Evolutionary conservation across 2,329 filamentous ascomycete species (phyloP), one percentile per base, ranked within the genome.

Genomic region (Metarhizium anisopliae): DNA sequence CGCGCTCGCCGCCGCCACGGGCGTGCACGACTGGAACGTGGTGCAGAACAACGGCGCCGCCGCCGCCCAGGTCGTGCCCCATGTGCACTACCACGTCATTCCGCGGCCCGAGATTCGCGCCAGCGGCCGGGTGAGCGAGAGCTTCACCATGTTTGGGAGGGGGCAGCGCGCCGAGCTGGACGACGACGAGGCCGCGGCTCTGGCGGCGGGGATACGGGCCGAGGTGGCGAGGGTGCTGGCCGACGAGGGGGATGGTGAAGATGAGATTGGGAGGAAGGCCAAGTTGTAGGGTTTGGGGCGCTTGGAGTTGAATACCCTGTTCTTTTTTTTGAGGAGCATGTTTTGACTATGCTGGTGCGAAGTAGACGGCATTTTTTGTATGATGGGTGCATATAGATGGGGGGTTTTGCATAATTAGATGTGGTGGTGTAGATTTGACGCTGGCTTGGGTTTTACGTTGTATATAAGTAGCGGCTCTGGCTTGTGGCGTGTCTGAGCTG

Each of bases 31-130:
- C 72, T 97, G 93, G 87, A 99, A 99, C 70, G 84, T 97, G 35
- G 90, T 97, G 55, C 93, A 97, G 75, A 97, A 97, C 69, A 97
- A 96, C 64, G 90, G 93, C 16, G 85, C 85, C 3, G 83, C 90
- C 36, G 93, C 93, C 2, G 91, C 91, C 2, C 93, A 97, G 73
- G 90, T 96, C 16, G 91, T 97, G 2, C 87, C 88, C 25, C 93
- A 97, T 70, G 86, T 95, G 51, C 93, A 99, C 70, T 97, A 95
- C 69, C 94, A 99, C 64, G 81, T 97, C 53, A 95, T 99, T 38
- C 93, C 93, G 0, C 76, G 93, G 42, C 91, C 92, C 0, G 83
- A 87, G 72, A 81, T 80, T 56, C 76, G 74, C 61, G 80, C 74
- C 50, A 79, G 75, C 60, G 78, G 75, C 6, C 68, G 73, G 50